Evolutionary conservation across 768 basidiomycete species (phyloP).

Genomic region (Dendrothele bispora): DNA sequence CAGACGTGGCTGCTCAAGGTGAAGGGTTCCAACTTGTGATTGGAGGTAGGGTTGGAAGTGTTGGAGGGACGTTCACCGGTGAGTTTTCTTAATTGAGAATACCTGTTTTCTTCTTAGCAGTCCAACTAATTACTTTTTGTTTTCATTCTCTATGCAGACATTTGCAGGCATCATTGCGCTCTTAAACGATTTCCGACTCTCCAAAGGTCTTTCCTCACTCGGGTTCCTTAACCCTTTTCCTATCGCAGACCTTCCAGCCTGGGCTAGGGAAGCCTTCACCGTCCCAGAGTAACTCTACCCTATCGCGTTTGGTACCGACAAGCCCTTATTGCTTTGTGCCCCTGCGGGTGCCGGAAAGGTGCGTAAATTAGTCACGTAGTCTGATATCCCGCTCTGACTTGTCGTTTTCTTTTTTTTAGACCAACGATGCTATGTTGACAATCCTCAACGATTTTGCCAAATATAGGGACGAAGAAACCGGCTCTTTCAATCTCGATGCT

Average conservation of each 20-base stretch:
- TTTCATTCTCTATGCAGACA: background rate
- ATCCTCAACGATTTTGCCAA: slow-evolving; percentile 91
- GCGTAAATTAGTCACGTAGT: slow-evolving; percentile 16
- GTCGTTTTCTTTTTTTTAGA: slow-evolving; percentile 54
- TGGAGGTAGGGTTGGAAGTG: too few relatives aligned
- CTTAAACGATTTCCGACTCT: background rate
- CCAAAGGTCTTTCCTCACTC: background rate
- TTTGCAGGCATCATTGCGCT: background rate
- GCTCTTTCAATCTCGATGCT: too few relatives aligned
- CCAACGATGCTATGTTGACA: slow-evolving; percentile 95
- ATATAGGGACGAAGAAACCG: slow-evolving; percentile 77
- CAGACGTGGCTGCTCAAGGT: slow-evolving; percentile 30
- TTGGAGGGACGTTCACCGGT: too few relatives aligned
- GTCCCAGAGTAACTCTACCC: slow-evolving; percentile 83
- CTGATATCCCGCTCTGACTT: slow-evolving; percentile 16
- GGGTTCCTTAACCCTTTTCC: slow-evolving; percentile 37
- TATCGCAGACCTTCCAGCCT: slow-evolving; percentile 71
- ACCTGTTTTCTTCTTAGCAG: too few relatives aligned
- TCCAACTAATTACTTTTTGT: too few relatives aligned
- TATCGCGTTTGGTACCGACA: slow-evolving; percentile 90
- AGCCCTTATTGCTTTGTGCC: slow-evolving; percentile 93
- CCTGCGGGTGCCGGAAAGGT: slow-evolving; percentile 99
- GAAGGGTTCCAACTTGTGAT: slow-evolving; percentile 20
- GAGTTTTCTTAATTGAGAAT: too few relatives aligned
- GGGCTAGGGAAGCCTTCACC: slow-evolving; percentile 88